Evolutionary conservation across 257 asterid species (phyloP).

Genomic region (Rehmannia glutinosa): DNA sequence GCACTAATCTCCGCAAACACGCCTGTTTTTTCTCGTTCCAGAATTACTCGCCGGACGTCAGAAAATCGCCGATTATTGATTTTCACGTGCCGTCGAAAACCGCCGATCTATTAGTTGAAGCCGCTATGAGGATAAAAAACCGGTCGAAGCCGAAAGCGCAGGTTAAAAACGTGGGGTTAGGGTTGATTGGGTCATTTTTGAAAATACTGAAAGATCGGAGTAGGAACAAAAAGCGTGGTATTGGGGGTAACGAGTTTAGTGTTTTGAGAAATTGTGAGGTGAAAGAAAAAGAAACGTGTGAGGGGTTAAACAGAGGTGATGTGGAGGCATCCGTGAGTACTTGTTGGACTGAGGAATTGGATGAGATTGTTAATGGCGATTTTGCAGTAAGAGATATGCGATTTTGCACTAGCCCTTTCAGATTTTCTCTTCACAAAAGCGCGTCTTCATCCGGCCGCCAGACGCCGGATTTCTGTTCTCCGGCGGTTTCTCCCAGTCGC

Average conservation of each 20-base stretch:
- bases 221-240: conserved; percentile 31
- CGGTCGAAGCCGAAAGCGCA: conserved; percentile 27
- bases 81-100: conserved; percentile 52
- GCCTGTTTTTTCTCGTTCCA: no score
- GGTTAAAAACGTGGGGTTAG: conserved; percentile 32
- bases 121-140: conserved; percentile 72
- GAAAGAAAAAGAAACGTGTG: not conserved
- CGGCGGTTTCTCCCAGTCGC: conserved; percentile 57
- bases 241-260: not conserved
- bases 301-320: no score
- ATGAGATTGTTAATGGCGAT: conserved; percentile 1
- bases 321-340: no score
- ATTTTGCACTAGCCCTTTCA: conserved; percentile 30
- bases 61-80: conserved; percentile 35
- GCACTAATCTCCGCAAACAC: conserved; percentile 26
- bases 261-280: not conserved
- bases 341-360: conserved; percentile 13
- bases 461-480: conserved; percentile 56
- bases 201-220: conserved; percentile 52
- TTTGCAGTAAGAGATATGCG: conserved; percentile 17
- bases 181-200: conserved; percentile 54
- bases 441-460: conserved; percentile 43
- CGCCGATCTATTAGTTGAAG: conserved; percentile 57
- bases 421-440: conserved; percentile 35
- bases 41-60: conserved; percentile 42